phyloP scores from a whole-genome alignment of 306 rosid genomes.

The Cucurbita argyrosperma region DNA sequence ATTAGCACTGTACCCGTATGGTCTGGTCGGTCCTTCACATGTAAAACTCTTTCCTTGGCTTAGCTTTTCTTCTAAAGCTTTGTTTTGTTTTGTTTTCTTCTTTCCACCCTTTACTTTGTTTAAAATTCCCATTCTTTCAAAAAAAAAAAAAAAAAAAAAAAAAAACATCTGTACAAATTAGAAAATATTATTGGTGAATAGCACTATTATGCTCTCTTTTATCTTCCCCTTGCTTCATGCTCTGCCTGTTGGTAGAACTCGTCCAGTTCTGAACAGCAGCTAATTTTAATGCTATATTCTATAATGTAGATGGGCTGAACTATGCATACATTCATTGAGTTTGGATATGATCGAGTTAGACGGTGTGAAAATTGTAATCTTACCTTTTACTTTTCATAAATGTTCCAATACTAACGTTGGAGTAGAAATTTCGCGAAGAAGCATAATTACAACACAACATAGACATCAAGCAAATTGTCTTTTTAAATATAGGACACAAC shows the following conservation, averaged over 20 bases:
- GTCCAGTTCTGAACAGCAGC: neutral
- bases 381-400: no score
- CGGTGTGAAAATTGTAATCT: no score
- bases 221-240: neutral
- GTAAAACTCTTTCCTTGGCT: constrained; percentile 22
- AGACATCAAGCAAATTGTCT: no score
- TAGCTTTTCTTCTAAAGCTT: constrained; percentile 21
- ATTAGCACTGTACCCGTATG: neutral
- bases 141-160: neutral
- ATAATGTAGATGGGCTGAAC: neutral
- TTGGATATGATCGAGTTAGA: neutral
- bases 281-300: neutral
- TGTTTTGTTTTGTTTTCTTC: constrained; percentile 15
- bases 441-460: no score
- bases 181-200: constrained; percentile 55
- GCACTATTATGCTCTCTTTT: constrained; percentile 47
- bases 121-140: constrained; percentile 62
- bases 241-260: neutral
- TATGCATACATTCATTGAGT: no score
- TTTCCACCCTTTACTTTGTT: constrained; percentile 25
- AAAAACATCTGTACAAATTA: constrained; percentile 64
- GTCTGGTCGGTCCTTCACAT: constrained; percentile 19
- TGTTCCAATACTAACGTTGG: no score
- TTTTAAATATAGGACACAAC: no score
- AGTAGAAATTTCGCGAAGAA: no score